Evolutionary conservation across 164 flowering plant species (phyloP).

Genomic region (Akebia trifoliata): DNA sequence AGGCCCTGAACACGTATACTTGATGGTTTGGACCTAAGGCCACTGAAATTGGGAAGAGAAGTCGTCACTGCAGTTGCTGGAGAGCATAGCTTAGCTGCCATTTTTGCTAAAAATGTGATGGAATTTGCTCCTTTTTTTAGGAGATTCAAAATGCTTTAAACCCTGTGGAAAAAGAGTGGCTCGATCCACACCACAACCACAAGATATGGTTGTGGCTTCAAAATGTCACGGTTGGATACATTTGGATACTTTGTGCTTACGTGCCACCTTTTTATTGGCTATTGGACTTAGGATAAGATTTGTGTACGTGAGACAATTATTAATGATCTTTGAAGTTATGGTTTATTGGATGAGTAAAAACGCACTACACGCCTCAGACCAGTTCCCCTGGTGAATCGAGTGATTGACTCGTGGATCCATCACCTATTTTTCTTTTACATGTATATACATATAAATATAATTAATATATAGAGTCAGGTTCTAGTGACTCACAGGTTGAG

Average conservation of each 20-base stretch:
- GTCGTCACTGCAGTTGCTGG: slow-evolving; percentile 40
- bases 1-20: slow-evolving; percentile 30
- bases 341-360: no score
- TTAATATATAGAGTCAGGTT: no score
- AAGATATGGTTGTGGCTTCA: slow-evolving; percentile 41
- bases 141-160: background rate
- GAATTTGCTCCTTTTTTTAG: background rate
- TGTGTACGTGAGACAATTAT: background rate
- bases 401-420: no score
- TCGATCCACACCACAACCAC: slow-evolving; percentile 30
- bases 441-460: no score
- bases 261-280: slow-evolving; percentile 34
- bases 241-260: slow-evolving; percentile 34
- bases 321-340: no score
- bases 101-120: background rate
- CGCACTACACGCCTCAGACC: no score
- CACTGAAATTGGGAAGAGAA: slow-evolving; percentile 69
- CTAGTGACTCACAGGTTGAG: no score
- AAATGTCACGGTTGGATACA: slow-evolving; percentile 33
- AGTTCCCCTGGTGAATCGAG: no score
- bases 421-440: no score
- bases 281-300: slow-evolving; percentile 37
- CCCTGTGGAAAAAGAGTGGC: background rate
- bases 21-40: slow-evolving; percentile 45
- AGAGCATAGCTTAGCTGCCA: slow-evolving; percentile 23